Evolutionary conservation across 2,329 filamentous ascomycete species (phyloP).

Genomic region (Neofusicoccum sp.): DNA sequence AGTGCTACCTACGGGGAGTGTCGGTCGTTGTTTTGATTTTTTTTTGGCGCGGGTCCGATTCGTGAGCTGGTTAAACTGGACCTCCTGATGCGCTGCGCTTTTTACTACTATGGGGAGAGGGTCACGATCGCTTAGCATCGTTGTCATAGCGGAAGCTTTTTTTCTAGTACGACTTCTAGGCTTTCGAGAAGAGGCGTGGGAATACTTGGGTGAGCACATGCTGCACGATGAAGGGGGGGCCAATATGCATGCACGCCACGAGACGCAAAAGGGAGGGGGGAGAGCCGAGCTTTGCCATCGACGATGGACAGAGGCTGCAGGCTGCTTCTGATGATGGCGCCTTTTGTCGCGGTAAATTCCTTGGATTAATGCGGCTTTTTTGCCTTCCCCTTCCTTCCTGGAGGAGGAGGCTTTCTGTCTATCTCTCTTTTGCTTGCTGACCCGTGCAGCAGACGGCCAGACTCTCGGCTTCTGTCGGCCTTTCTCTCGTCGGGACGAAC

Average conservation of each 20-base stretch:
- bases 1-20: not conserved
- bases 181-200: too few relatives aligned
- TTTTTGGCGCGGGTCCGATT: not conserved
- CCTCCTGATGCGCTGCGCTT: constrained; percentile 11
- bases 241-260: too few relatives aligned
- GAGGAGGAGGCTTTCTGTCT: not conserved
- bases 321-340: too few relatives aligned
- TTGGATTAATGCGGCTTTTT: too few relatives aligned
- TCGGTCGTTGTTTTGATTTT: too few relatives aligned
- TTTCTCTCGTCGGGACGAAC: not conserved
- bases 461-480: not conserved
- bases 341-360: too few relatives aligned
- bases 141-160: constrained; percentile 1
- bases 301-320: too few relatives aligned
- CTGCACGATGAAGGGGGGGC: too few relatives aligned
- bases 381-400: too few relatives aligned
- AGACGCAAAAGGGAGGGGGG: too few relatives aligned
- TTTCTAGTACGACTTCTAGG: not conserved
- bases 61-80: not conserved
- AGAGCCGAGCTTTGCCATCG: too few relatives aligned
- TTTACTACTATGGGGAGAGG: constrained; percentile 9
- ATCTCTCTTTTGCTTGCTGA: not conserved
- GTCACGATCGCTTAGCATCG: not conserved
- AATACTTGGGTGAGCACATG: too few relatives aligned
- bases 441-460: not conserved